Conservation (phyloP, 2,329 filamentous ascomycete genomes). For the Aspergillus aculeatus region DNA sequence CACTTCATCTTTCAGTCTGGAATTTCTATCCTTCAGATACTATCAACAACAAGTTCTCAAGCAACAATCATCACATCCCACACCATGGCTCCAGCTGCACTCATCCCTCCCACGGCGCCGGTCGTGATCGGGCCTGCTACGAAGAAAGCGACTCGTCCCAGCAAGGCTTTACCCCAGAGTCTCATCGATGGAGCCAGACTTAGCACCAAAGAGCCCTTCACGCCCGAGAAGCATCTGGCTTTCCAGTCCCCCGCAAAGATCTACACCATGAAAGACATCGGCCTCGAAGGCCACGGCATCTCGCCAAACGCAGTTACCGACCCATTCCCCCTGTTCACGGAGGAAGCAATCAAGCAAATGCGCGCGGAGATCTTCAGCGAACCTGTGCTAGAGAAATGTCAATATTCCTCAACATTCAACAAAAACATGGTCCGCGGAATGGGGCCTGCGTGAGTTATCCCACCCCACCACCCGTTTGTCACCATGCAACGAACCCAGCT, state of each 20-base stretch:
- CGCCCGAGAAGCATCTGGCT: constrained; percentile 53
- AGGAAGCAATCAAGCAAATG: constrained; percentile 60
- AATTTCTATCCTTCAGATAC: too few relatives aligned
- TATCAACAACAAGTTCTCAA: too few relatives aligned
- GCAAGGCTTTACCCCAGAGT: constrained; percentile 11
- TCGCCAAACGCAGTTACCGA: constrained; percentile 62
- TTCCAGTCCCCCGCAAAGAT: constrained; percentile 52
- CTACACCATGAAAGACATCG: constrained; percentile 57
- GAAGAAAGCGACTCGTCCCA: constrained; percentile 19
- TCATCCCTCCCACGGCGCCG: too few relatives aligned
- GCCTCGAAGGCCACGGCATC: constrained; percentile 53
- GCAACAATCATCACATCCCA: too few relatives aligned
- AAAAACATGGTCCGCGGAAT: constrained; percentile 53
- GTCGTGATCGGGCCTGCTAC: constrained; percentile 14
- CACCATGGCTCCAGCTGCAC: too few relatives aligned
- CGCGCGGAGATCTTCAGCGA: constrained; percentile 58
- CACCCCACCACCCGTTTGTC: not conserved
- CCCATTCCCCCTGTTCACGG: constrained; percentile 62
- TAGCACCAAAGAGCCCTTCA: constrained; percentile 39
- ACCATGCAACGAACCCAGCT: too few relatives aligned
- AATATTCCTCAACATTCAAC: constrained; percentile 57
- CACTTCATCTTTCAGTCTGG: too few relatives aligned
- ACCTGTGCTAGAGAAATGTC: constrained; percentile 55
- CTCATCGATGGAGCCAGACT: constrained; percentile 10
- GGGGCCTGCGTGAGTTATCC: constrained; percentile 51